A percentile compares a stretch with the other conserved stretches of the same genome.
Conservation (phyloP, 345 rosid species). For the Adansonia digitata region DNA sequence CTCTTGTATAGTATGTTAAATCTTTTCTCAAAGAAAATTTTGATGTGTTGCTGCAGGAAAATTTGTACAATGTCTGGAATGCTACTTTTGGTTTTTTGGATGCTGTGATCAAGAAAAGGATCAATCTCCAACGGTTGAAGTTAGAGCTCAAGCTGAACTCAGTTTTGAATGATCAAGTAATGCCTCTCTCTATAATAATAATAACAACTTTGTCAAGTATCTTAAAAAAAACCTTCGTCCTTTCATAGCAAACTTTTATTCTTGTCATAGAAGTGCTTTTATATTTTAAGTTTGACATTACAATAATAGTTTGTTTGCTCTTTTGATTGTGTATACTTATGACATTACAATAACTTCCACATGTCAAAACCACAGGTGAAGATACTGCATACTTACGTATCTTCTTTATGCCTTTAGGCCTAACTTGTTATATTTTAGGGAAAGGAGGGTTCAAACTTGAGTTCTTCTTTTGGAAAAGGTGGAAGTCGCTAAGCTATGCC, state of each 20-base stretch:
- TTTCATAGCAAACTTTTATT: not conserved
- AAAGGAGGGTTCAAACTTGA: not conserved
- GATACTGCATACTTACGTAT: not conserved
- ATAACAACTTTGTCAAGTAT: too few relatives aligned
- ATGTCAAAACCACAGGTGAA: not conserved
- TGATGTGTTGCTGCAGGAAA: conserved; percentile 51
- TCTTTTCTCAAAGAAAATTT: conserved; percentile 12
- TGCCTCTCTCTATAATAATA: conserved; percentile 17
- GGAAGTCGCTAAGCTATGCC: not conserved
- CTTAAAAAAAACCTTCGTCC: too few relatives aligned
- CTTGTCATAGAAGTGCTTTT: not conserved
- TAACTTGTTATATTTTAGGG: not conserved
- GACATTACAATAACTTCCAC: too few relatives aligned
- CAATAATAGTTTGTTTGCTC: not conserved
- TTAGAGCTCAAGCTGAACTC: conserved; percentile 72
- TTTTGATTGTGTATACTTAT: conserved; percentile 2
- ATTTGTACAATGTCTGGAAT: conserved; percentile 64
- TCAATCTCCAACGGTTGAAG: conserved; percentile 59
- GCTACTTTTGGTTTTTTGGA: conserved; percentile 59
- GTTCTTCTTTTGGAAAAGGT: not conserved
- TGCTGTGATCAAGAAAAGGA: conserved; percentile 61
- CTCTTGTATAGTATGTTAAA: not conserved
- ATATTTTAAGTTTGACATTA: conserved; percentile 2
- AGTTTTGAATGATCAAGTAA: conserved; percentile 67
- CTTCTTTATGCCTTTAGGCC: not conserved